Base-by-base conservation (phyloP, 2,329 filamentous ascomycete species). In the Endocalyx cinctus region DNA sequence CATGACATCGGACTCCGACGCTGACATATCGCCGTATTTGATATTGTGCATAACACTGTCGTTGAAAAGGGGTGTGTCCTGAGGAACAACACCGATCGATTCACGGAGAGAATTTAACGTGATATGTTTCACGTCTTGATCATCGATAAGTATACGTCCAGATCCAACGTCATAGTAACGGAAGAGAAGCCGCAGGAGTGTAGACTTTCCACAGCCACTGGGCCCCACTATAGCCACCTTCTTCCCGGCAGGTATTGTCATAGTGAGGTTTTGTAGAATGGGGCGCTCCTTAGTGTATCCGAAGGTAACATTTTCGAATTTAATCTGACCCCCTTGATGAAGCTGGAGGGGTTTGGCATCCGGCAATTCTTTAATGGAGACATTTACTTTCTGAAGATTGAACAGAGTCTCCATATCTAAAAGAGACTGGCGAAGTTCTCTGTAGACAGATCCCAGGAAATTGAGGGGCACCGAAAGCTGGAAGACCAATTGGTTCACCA, bases 361-460 rank as follows among this genome's bases (percentile, higher is more conserved):
- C 2, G 82, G 75, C 34, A 76, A 72, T 50, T 98, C 89, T 49
- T 78, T 81, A 55, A 98, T 84, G 23, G 76, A 79, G 10, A 96
- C 82, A 47, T 97, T 94, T 55, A 97, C 90, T 59, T 94, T 97
- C 61, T 98, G 92, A 19, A 98, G 72, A 58, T 87, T 95, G 70
- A 98, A 98, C 5, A 98, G 74, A 0, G 92, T 97, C 63, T 97
- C 92, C 92, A 98, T 98, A 58, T 98, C 94, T 20, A 98, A 71
- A 27, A 98, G 71, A 15, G 87, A 95, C 64, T 98, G 92, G 35
- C 92, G 77, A 34, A 98, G 74, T 64, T 98, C 92, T 48, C 92
- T 84, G 59, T 98, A 98, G 10, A 98, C 90, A 11, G 88, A 94
- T n/a, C 92, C 92, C 4, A 98, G 70, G 62, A 98, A 98, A 69